A percentile compares a stretch with the other conserved stretches of the same genome.
These are phyloP conservation scores for Aspergillus chevalieri DNA, from an alignment of 2,329 filamentous ascomycete species.

Conservation along the genomic window DNA sequence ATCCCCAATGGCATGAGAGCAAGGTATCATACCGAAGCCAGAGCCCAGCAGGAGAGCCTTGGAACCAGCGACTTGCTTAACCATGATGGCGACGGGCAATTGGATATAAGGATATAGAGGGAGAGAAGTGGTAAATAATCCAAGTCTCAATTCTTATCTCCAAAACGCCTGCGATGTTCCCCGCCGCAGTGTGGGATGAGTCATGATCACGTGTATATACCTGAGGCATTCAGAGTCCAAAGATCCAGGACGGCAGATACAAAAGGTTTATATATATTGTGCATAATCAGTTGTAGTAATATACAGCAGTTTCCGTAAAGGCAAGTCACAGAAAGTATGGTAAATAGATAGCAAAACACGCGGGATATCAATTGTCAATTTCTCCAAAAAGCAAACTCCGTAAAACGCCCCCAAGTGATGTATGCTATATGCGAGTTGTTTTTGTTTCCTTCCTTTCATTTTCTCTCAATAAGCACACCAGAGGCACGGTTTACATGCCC, in stretches of 20 bases:
- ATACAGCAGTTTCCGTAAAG: neutral
- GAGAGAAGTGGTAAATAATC: slow-evolving; percentile 8
- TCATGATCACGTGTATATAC: slow-evolving; percentile 21
- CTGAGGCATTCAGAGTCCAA: neutral
- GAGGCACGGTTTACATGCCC: slow-evolving; percentile 17
- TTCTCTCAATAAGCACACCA: neutral
- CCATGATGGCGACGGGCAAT: slow-evolving; percentile 24
- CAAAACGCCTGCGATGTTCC: slow-evolving; percentile 4
- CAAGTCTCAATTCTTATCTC: neutral
- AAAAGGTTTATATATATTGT: neutral
- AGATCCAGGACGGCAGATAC: neutral
- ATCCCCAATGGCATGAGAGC: slow-evolving; percentile 1
- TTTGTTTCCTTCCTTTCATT: no score
- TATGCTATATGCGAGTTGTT: slow-evolving; percentile 6
- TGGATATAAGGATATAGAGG: slow-evolving; percentile 4
- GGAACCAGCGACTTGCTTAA: slow-evolving; percentile 31
- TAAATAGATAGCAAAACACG: neutral
- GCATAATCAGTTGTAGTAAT: neutral
- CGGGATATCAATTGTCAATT: slow-evolving; percentile 2
- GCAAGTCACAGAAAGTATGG: neutral
- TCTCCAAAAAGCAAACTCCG: slow-evolving; percentile 4
- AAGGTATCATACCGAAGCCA: slow-evolving; percentile 28
- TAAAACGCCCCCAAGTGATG: slow-evolving; percentile 11
- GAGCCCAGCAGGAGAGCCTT: slow-evolving; percentile 35
- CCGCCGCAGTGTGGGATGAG: slow-evolving; percentile 13